Base-by-base conservation (phyloP, 345 rosid genomes). In the Salix arbutifolia region DNA sequence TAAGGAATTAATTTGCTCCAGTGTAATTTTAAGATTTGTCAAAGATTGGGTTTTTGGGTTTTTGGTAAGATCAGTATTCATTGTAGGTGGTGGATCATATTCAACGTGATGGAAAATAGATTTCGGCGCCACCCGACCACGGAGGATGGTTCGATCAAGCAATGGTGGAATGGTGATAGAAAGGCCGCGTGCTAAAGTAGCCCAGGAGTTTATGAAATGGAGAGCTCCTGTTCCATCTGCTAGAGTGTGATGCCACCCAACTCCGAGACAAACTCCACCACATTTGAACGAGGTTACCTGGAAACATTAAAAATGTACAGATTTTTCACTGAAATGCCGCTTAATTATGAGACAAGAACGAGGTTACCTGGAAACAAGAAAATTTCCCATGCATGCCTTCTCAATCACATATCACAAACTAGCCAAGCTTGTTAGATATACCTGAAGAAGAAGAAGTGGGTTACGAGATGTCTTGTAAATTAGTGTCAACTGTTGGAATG, bases 251-350 rank as follows among this genome's bases (percentile, higher is more conserved):
- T 72, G 79, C 19, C 56, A 53, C 4, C 64, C 65, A 6, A 68
- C 4, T 58, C 77, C 77, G 6, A 80, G 74, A 8, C 70, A 76
- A 18, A 80, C 74, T 13, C 74, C 74, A 1, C 80, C 80, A 7
- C 80, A 76, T 0, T 3, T 72, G 69, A 80, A 80, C 23, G 21
- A 44, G 0, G 76, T 76, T 37, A 71, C 52, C 78, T 68, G 16
- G 0, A 9, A 44, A 8, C 0, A 44, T 2, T 13, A 44, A 10
- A 0, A 3, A 44, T 40, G 13, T 8, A 0, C 16, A 42, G 3
- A 10, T 44, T 13, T 12, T 11, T 44, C 3, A 10, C 48, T 42
- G 35, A 5, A 33, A 33, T 5, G 6, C 35, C 4, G 35, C 35
- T 33, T 33, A 33, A 33, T 33, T 33, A 33, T 33, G 35, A 33